Percentiles rank a stretch among this genome's conserved stretches.
phyloP scores from a whole-genome alignment of 169 alveolate genomes.

The Eimeria acervulina region DNA sequence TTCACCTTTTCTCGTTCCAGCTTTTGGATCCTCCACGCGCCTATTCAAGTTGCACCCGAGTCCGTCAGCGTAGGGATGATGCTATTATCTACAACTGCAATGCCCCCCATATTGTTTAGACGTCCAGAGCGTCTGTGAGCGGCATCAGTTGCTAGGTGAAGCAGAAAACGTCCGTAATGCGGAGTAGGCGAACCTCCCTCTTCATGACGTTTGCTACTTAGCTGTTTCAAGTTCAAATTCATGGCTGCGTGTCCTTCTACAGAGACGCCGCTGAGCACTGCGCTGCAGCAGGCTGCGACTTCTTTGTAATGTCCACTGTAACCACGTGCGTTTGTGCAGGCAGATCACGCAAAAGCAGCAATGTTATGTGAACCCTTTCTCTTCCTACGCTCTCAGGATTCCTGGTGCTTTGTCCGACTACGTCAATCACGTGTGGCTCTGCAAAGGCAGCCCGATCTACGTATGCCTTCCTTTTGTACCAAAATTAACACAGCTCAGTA shows the following conservation, averaged over 20 bases:
- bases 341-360: neutral
- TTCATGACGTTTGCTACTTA: neutral
- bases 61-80: neutral
- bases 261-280: constrained; percentile 78
- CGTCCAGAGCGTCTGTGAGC: constrained; percentile 65
- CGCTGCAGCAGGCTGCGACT: constrained; percentile 68
- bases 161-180: constrained; percentile 58
- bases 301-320: constrained; percentile 69
- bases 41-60: constrained; percentile 67
- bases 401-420: constrained; percentile 60
- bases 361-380: neutral
- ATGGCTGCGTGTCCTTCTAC: neutral
- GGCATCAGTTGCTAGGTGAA: neutral
- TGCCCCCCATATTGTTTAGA: neutral
- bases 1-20: neutral
- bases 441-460: constrained; percentile 57
- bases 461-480: neutral
- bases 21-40: constrained; percentile 51
- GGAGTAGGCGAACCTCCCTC: neutral
- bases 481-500: neutral
- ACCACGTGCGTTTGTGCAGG: constrained; percentile 12
- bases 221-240: neutral
- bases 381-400: neutral
- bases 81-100: neutral
- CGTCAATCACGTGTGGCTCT: constrained; percentile 68